phyloP scores from a whole-genome alignment of 768 basidiomycete genomes.

The Erythrobasidium yunnanense region DNA sequence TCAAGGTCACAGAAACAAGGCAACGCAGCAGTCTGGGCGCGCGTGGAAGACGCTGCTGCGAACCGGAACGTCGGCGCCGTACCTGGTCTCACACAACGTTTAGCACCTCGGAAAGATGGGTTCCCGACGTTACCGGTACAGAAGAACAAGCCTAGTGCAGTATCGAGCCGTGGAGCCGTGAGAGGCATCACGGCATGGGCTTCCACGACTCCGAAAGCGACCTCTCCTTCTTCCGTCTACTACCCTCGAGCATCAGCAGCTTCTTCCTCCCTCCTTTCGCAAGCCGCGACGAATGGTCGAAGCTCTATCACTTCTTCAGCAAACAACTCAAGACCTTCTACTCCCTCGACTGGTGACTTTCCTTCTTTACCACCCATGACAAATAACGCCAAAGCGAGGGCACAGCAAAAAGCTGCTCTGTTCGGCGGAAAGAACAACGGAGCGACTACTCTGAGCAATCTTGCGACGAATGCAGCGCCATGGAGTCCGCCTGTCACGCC shows the following conservation, averaged over 20 bases:
- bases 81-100: conserved; percentile 9
- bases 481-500: too few relatives aligned
- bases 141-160: conserved; percentile 5
- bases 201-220: background rate
- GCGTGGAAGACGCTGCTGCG: conserved; percentile 26
- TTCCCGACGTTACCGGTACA: conserved; percentile 18
- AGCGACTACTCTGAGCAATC: background rate
- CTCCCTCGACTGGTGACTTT: background rate
- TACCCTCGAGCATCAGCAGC: conserved; percentile 11
- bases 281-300: background rate
- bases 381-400: background rate
- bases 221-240: conserved; percentile 5
- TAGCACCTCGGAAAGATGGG: background rate
- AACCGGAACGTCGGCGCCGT: conserved; percentile 3
- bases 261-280: background rate
- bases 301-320: background rate
- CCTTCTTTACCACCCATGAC: background rate
- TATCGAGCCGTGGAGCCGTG: background rate
- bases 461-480: background rate
- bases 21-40: conserved; percentile 26
- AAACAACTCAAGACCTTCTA: background rate
- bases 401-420: background rate
- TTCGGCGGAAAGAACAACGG: background rate
- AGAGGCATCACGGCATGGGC: conserved; percentile 15
- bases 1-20: background rate